These are phyloP conservation scores for Graphilbum ipis-grandicollis DNA, from an alignment of 2,329 filamentous ascomycete species.

Conservation along the genomic window DNA sequence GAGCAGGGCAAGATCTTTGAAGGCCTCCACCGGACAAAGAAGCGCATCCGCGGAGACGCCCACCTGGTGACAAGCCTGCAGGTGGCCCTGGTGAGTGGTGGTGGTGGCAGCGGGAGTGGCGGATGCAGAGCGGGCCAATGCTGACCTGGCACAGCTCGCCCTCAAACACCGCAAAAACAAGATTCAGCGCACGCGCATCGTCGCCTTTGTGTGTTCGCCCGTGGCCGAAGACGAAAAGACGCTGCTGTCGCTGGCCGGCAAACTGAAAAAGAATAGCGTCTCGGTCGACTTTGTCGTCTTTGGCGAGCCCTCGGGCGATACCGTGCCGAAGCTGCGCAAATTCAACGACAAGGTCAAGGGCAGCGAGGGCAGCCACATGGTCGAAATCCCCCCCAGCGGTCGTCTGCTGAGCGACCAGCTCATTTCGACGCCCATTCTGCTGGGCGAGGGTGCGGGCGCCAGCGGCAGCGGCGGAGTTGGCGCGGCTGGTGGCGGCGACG, in stretches of 20 bases:
- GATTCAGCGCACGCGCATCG: conserved; percentile 87
- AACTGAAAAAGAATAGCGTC: conserved; percentile 97
- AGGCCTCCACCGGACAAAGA: conserved; percentile 72
- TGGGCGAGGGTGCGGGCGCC: conserved; percentile 55
- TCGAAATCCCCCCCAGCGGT: conserved; percentile 76
- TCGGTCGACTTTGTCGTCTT: conserved; percentile 91
- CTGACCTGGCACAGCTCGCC: conserved; percentile 47
- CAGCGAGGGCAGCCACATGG: conserved; percentile 78
- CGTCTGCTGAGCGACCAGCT: conserved; percentile 88
- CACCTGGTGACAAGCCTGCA: conserved; percentile 90
- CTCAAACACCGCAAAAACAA: conserved; percentile 98
- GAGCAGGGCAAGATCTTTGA: conserved; percentile 93
- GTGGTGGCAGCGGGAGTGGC: no score
- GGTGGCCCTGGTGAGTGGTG: conserved; percentile 63
- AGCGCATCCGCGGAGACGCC: conserved; percentile 76
- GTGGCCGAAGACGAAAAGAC: conserved; percentile 80
- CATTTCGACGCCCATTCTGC: conserved; percentile 74
- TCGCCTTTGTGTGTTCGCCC: conserved; percentile 90
- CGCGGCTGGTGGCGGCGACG: conserved; percentile 35
- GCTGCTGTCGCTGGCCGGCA: conserved; percentile 78
- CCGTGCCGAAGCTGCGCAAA: conserved; percentile 76
- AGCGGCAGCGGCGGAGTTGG: conserved; percentile 37
- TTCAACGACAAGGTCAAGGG: conserved; percentile 92
- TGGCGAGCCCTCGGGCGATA: conserved; percentile 78
- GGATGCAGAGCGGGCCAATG: no score